Evolutionary conservation across 306 rosid genomes (phyloP), one percentile per base, ranked within the genome.

Genomic region (Cyamopsis tetragonoloba): DNA sequence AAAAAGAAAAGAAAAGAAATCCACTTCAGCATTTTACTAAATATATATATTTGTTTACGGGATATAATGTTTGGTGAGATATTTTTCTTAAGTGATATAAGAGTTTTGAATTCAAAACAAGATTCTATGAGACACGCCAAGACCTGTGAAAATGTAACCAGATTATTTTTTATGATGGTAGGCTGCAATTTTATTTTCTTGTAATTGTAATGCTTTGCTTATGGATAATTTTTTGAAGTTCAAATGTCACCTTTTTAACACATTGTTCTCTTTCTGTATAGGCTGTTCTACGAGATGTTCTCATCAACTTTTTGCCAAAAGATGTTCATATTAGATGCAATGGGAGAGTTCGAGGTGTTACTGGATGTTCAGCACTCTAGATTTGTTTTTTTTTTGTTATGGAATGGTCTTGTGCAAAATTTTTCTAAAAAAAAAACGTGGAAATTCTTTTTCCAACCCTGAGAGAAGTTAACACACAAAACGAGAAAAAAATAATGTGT

Each of bases 201-300:
- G 70, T 48, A 44, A 47, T 30, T 47, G 70, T 48, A 44, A 44
- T 57, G 22, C 9, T 32, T 10, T 27, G 57, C 66, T 53, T 49
- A 19, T 30, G 11, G 5, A 9, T 20, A 4, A 23, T 9, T 2
- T 6, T 27, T 30, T 28, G 3, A 8, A 9, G 62, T 64, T 67
- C 35, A 60, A 28, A 54, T 54, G 28, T 67, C 27, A 62, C 34
- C 17, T 22, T 76, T 35, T 41, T 4, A n/a, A n/a, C n/a, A n/a
- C n/a, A n/a, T 57, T 26, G 35, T 44, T 13, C 34, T 72, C 62
- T 70, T 64, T 46, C 42, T 81, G 31, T 27, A n/a, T 71, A 92
- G 98, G 96, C 96, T 82, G 98, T 92, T 72, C 91, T 92, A 6
- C 89, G 96, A 26, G 93, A 81, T 31, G 70, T 92, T 72, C 98